phyloP scores from a whole-genome alignment of 768 basidiomycete species.

The Collybiopsis luxurians region DNA sequence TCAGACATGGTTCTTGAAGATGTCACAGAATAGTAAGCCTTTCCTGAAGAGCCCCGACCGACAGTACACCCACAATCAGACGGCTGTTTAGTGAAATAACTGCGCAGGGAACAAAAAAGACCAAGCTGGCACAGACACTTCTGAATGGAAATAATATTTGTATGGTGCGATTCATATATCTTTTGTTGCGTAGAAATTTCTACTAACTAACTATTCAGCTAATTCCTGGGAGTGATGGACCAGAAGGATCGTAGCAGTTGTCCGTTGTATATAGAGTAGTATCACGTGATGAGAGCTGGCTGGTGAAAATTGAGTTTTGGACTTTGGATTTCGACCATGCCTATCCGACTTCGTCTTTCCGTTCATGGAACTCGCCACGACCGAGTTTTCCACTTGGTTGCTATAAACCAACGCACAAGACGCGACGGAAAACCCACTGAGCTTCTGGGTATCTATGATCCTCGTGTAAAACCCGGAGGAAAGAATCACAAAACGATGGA shows the following conservation, averaged over 20 bases:
- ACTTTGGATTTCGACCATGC: slow-evolving; percentile 64
- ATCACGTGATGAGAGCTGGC: neutral
- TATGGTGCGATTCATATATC: slow-evolving; percentile 69
- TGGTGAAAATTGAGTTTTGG: no score
- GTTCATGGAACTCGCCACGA: slow-evolving; percentile 75
- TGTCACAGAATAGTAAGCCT: slow-evolving; percentile 87
- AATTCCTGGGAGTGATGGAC: slow-evolving; percentile 37
- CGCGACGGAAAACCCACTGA: slow-evolving; percentile 89
- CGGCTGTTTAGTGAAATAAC: slow-evolving; percentile 68
- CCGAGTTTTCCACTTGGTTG: slow-evolving; percentile 84
- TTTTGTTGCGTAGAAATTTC: neutral
- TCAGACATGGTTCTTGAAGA: slow-evolving; percentile 94
- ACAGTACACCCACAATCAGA: neutral
- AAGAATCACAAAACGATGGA: slow-evolving; percentile 68
- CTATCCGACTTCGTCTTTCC: slow-evolving; percentile 82
- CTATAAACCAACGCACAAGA: slow-evolving; percentile 64
- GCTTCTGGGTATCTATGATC: slow-evolving; percentile 81
- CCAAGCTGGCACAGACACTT: slow-evolving; percentile 81
- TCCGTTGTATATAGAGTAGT: neutral
- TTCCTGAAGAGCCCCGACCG: slow-evolving; percentile 10
- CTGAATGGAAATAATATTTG: slow-evolving; percentile 96
- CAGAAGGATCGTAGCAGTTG: slow-evolving; percentile 13
- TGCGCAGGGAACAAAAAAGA: slow-evolving; percentile 77
- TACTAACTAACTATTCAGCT: slow-evolving; percentile 22
- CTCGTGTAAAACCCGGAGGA: slow-evolving; percentile 46